phyloP scores from a whole-genome alignment of 2,329 filamentous ascomycete species.

The Fusarium chaquense region DNA sequence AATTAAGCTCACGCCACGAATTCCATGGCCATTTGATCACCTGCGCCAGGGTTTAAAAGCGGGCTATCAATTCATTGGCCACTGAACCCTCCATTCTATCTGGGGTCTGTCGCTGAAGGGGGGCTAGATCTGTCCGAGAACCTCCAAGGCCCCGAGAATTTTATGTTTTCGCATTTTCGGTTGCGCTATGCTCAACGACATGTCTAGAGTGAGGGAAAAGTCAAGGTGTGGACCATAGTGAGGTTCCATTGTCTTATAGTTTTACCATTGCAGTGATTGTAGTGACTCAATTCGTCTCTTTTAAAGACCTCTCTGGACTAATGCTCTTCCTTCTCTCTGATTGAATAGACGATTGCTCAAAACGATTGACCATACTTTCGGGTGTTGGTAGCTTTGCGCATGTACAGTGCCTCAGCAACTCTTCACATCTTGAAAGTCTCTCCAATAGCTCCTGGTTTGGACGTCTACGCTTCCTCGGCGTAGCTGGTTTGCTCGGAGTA shows the following conservation, averaged over 20 bases:
- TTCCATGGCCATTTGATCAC: background rate
- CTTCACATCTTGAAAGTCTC: slow-evolving; percentile 23
- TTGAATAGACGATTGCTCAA: slow-evolving; percentile 19
- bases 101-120: background rate
- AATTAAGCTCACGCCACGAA: background rate
- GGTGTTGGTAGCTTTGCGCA: slow-evolving; percentile 38
- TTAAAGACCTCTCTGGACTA: slow-evolving; percentile 10
- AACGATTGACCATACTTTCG: slow-evolving; percentile 20
- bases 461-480: slow-evolving; percentile 48
- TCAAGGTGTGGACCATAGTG: background rate
- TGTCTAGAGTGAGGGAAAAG: background rate
- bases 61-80: background rate
- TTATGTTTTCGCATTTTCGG: slow-evolving; percentile 8
- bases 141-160: slow-evolving; percentile 1
- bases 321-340: slow-evolving; percentile 21
- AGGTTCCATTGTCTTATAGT: too few relatives aligned
- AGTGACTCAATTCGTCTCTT: background rate
- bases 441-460: slow-evolving; percentile 48
- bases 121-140: slow-evolving; percentile 2
- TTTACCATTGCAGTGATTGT: rapidly evolving
- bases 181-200: background rate
- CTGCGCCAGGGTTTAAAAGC: slow-evolving; percentile 2
- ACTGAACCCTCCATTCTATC: background rate
- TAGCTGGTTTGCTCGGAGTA: slow-evolving; percentile 47
- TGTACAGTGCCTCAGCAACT: slow-evolving; percentile 45